Evolutionary conservation across 768 basidiomycete species (phyloP), one percentile per base, ranked within the genome.

Genomic region (Termitomyces bulborhizus): DNA sequence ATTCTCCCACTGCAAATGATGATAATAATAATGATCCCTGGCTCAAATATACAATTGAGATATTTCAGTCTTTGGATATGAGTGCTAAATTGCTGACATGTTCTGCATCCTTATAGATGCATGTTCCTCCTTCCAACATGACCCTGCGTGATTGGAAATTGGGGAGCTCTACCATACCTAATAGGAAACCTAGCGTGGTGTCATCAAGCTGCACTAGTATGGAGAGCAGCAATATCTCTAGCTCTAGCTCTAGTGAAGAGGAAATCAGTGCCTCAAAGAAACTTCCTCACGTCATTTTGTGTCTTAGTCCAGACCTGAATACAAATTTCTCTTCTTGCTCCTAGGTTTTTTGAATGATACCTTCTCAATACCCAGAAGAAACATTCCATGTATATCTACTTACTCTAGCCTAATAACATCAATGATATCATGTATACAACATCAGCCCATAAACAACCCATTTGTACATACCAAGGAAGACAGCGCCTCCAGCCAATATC

Each of bases 381-480:
- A 27, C 11, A 13, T 24, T 6, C 26, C n/a, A n/a, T 16, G 24
- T 43, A n/a, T n/a, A n/a, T n/a, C n/a, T n/a, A n/a, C n/a, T n/a
- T n/a, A n/a, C n/a, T n/a, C n/a, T n/a, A n/a, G n/a, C n/a, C n/a
- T n/a, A n/a, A n/a, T n/a, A n/a, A n/a, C n/a, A n/a, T n/a, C n/a
- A n/a, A n/a, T n/a, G 15, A 32, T 53, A 34, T 13, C 46, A 56
- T 4, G 31, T 42, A 34, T 56, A 50, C 8, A 48, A 36, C 29
- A 76, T 76, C 12, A 89, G 66, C 2, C 76, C 73, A 62, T 80
- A 75, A 3, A 86, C 74, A 0, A 77, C 83, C 81, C 84, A 87
- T 68, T 99, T 96, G 63, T 98, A 99, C 46, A 93, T 86, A n/a
- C 97, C 97, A 26, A 99, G 77, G 69, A 99, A 99, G 0, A 98